A percentile compares a stretch with the other conserved stretches of the same genome.
Evolutionary conservation across 108 stramenopile species (phyloP).

Genomic region (Epipyxis sp.): DNA sequence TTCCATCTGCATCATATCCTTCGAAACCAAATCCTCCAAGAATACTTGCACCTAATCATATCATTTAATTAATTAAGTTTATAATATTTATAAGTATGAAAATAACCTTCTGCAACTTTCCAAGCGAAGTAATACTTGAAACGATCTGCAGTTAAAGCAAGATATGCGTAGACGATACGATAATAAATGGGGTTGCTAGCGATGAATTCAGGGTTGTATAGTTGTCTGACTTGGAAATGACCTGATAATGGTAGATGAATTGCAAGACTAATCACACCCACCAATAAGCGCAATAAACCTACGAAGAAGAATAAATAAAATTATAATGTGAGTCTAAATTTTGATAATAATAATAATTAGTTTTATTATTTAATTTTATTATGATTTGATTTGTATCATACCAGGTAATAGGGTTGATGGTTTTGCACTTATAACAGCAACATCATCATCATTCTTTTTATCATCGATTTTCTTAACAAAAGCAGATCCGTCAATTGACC

Average conservation of each 20-base stretch:
- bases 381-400: too few relatives aligned
- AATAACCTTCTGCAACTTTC: slow-evolving; percentile 69
- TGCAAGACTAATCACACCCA: too few relatives aligned
- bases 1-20: neutral
- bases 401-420: slow-evolving; percentile 4
- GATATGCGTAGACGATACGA: slow-evolving; percentile 69
- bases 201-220: slow-evolving; percentile 7
- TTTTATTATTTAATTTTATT: too few relatives aligned
- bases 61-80: too few relatives aligned
- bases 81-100: too few relatives aligned
- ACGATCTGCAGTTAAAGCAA: slow-evolving; percentile 75
- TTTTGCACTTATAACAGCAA: neutral
- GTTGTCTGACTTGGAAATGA: neutral
- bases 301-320: too few relatives aligned
- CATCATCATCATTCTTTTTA: neutral
- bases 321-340: too few relatives aligned
- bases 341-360: too few relatives aligned
- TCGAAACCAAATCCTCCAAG: slow-evolving; percentile 38
- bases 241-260: neutral
- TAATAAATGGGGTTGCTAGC: slow-evolving; percentile 48
- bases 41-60: slow-evolving; percentile 45
- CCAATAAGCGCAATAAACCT: neutral
- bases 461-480: neutral
- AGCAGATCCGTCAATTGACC: slow-evolving; percentile 64
- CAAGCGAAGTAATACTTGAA: slow-evolving; percentile 97